phyloP scores from a whole-genome alignment of 2,329 filamentous ascomycete species.

The Monilinia polystroma region DNA sequence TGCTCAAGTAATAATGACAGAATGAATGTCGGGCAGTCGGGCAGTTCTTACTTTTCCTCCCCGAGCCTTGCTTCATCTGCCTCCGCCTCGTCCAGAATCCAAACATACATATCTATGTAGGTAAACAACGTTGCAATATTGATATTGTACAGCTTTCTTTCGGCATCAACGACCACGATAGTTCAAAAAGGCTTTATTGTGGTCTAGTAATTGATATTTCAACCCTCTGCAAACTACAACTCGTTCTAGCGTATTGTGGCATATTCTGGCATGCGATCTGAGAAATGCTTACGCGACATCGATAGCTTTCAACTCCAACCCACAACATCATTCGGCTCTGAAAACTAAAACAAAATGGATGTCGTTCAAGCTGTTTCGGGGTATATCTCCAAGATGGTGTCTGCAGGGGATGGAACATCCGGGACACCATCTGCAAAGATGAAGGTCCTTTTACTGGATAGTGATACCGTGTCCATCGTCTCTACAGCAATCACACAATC shows the following conservation, averaged over 20 bases:
- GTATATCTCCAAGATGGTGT: constrained; percentile 96
- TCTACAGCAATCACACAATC: constrained; percentile 97
- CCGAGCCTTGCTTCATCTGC: constrained; percentile 15
- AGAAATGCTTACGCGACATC: constrained; percentile 12
- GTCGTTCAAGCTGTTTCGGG: constrained; percentile 88
- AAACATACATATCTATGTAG: background rate
- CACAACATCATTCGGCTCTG: background rate
- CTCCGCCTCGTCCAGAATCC: background rate
- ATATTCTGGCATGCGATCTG: background rate
- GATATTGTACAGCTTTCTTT: background rate
- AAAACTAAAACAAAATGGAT: constrained; percentile 65
- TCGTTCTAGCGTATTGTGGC: background rate
- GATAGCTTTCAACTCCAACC: background rate
- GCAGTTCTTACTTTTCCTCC: background rate
- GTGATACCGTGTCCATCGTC: constrained; percentile 89
- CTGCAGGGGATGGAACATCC: constrained; percentile 69
- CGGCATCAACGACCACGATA: background rate
- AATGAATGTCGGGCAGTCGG: background rate
- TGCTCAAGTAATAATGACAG: background rate
- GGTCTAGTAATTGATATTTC: background rate
- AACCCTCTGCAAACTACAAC: background rate
- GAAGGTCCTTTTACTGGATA: constrained; percentile 94
- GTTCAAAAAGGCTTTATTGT: background rate
- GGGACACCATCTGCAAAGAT: constrained; percentile 80
- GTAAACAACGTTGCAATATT: background rate